Conservation (phyloP, 179 eudicot species). For the Patellifolia procumbens region DNA sequence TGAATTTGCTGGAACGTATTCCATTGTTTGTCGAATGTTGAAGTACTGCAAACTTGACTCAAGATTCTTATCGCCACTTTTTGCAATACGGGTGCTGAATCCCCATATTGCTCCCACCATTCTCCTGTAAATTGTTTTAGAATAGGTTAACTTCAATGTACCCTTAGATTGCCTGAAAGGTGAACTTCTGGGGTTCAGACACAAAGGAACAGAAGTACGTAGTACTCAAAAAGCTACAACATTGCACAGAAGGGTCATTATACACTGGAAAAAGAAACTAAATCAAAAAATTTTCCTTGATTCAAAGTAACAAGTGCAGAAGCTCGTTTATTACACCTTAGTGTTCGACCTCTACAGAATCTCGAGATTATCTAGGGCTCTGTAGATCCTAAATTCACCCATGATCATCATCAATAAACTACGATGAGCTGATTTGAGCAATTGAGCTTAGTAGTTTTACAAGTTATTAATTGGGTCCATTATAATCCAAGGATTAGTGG, state of each 20-base stretch:
- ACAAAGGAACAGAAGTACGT: not conserved
- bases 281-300: not conserved
- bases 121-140: conserved; percentile 46
- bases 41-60: conserved; percentile 88
- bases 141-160: not conserved
- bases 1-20: conserved; percentile 77
- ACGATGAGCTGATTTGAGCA: too few relatives aligned
- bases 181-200: not conserved
- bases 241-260: too few relatives aligned
- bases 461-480: not conserved
- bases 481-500: not conserved
- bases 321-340: too few relatives aligned
- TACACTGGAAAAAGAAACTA: not conserved
- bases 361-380: too few relatives aligned
- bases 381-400: not conserved
- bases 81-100: conserved; percentile 79
- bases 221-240: not conserved
- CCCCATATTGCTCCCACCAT: conserved; percentile 99
- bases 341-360: too few relatives aligned
- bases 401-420: not conserved
- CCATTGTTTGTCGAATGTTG: conserved; percentile 75
- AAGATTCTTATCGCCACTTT: conserved; percentile 83
- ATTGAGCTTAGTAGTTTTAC: too few relatives aligned
- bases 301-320: too few relatives aligned
- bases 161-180: not conserved